Base-by-base conservation (phyloP, 2,329 filamentous ascomycete species). In the Fusarium coffeatum region DNA sequence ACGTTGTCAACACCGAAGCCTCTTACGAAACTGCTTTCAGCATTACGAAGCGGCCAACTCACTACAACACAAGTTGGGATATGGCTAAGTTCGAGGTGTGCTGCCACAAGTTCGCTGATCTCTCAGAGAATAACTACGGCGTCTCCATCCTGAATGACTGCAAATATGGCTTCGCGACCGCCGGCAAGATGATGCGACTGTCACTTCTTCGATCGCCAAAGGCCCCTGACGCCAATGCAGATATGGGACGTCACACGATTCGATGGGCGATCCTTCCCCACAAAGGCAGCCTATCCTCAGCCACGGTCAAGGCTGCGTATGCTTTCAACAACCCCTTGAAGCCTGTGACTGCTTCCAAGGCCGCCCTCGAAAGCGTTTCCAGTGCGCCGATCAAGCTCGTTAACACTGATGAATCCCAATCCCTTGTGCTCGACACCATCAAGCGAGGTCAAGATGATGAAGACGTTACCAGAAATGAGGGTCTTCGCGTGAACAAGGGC, bases 11-110 rank as follows among this genome's bases (percentile, higher is more conserved):
- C 80, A 97, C 92, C 0, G 94, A 98, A 80, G 96, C 96, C 32
- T 93, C 90, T 15, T 99, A 99, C 79, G 96, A 99, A 80, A 97
- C 93, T 10, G 94, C 97, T 76, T 98, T 93, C 76, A 95, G 95
- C 73, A 89, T 98, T 72, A 90, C 96, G 68, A 89, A 89, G 72
- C 89, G 96, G 30, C 95, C 96, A 4, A 99, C 96, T 0, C 96
- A 99, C 82, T 98, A 98, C 87, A 99, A 99, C 83, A 99, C 96
- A 5, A 87, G 88, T 72, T 97, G 94, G 94, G 94, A 97, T 77
- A 97, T 97, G 94, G 94, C 94, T 76, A 97, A 97, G 76, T 98
- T 98, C 74, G 94, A 98, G 83, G 94, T 98, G 54, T 97, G 94
- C 85, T 95, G 92, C 79, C 94, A 98, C 83, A 95, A 94, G 78